phyloP scores from a whole-genome alignment of 2,329 filamentous ascomycete species.

The Phyllosticta citrichinensis region DNA sequence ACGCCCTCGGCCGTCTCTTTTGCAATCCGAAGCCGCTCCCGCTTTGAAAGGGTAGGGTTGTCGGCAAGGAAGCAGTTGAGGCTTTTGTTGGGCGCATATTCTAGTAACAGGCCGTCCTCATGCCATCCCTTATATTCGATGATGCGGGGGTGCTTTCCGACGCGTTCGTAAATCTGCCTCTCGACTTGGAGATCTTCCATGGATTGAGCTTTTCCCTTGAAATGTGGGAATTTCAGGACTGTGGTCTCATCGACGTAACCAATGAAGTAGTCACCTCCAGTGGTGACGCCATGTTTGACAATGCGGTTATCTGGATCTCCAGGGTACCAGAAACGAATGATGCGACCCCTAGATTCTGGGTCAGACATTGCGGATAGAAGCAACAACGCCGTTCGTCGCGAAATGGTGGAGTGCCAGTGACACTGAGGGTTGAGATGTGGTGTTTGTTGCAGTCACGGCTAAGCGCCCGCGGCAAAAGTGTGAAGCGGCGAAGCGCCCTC shows the following conservation, averaged over 20 bases:
- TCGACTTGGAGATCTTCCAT: constrained; percentile 1
- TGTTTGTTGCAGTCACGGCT: no score
- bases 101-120: constrained; percentile 10
- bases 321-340: constrained; percentile 1
- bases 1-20: constrained; percentile 12
- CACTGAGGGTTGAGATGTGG: no score
- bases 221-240: constrained; percentile 12
- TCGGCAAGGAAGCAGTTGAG: constrained; percentile 11
- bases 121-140: constrained; percentile 11
- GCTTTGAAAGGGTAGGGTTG: neutral
- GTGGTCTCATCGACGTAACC: constrained; percentile 10
- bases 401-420: no score
- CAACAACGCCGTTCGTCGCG: no score
- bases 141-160: constrained; percentile 13
- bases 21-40: neutral
- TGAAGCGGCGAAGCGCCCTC: no score
- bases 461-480: no score
- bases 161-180: constrained; percentile 10
- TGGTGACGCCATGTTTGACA: neutral
- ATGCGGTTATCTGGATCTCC: constrained; percentile 6
- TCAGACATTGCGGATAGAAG: no score
- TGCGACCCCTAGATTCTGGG: no score
- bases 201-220: neutral
- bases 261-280: constrained; percentile 6
- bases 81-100: constrained; percentile 13